Conservation (phyloP, 2,329 filamentous ascomycete genomes). For the Talaromyces piceae region DNA sequence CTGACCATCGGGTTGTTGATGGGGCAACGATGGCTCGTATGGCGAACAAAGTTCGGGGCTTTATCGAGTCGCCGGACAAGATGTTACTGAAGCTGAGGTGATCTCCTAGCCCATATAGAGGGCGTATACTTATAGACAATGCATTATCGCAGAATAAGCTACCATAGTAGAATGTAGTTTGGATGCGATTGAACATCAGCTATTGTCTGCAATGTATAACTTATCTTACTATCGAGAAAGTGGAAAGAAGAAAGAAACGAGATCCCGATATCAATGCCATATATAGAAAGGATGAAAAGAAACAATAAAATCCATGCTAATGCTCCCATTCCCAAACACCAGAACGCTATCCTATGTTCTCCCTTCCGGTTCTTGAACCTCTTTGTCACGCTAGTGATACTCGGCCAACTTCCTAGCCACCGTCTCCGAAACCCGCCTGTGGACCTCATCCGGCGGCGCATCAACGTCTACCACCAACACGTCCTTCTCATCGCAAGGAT, state of each 20-base stretch:
- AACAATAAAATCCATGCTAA: slow-evolving; percentile 6
- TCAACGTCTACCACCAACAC: slow-evolving; percentile 61
- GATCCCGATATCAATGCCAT: neutral
- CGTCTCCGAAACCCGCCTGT: slow-evolving; percentile 51
- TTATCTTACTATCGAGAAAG: neutral
- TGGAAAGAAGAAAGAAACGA: neutral
- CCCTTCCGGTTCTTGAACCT: neutral
- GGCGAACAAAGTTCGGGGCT: slow-evolving; percentile 67
- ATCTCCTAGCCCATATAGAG: too few species aligned
- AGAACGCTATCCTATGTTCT: neutral
- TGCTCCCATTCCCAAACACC: neutral
- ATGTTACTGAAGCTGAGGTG: slow-evolving; percentile 79
- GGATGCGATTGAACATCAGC: too few species aligned
- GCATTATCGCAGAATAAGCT: too few species aligned
- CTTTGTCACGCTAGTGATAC: slow-evolving; percentile 19
- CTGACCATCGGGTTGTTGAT: slow-evolving; percentile 89
- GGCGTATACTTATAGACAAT: too few species aligned
- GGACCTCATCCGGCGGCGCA: slow-evolving; percentile 50
- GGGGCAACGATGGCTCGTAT: slow-evolving; percentile 91
- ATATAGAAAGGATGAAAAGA: neutral
- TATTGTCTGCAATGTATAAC: neutral
- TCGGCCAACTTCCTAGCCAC: slow-evolving; percentile 51
- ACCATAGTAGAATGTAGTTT: too few species aligned
- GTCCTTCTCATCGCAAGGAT: slow-evolving; percentile 66
- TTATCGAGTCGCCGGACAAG: slow-evolving; percentile 75